Evolutionary conservation across 495 filamentous ascomycete species (phyloP).

Genomic region (Podospora didyma): DNA sequence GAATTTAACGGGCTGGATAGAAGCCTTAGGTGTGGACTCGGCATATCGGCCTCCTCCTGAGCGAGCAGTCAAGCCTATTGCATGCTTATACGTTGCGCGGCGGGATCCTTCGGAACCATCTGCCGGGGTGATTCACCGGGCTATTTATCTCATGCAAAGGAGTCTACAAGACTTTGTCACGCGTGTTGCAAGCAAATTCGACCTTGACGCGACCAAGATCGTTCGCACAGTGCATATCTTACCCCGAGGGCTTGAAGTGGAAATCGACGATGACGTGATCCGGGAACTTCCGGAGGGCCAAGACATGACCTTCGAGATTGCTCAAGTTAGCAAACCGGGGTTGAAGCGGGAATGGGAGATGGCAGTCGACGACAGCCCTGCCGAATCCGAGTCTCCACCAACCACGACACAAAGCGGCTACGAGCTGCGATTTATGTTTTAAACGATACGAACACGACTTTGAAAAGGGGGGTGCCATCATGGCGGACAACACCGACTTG

Average conservation of each 20-base stretch:
- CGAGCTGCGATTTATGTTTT: conserved; percentile 49
- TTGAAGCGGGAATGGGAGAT: conserved; percentile 53
- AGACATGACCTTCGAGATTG: conserved; percentile 66
- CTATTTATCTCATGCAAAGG: conserved; percentile 78
- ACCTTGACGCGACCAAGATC: conserved; percentile 67
- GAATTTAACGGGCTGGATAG: conserved; percentile 73
- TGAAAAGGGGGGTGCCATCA: background rate
- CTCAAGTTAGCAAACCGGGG: conserved; percentile 26
- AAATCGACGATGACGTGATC: conserved; percentile 88
- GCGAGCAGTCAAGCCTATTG: conserved; percentile 64
- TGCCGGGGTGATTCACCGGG: conserved; percentile 68
- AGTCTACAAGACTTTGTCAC: conserved; percentile 66
- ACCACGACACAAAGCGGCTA: conserved; percentile 32
- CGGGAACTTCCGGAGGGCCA: conserved; percentile 85
- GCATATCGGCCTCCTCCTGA: conserved; percentile 79
- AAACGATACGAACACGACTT: conserved; percentile 12
- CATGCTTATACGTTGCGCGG: conserved; percentile 82
- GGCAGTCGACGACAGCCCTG: conserved; percentile 39
- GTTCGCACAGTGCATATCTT: conserved; percentile 67
- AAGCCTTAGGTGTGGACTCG: conserved; percentile 84
- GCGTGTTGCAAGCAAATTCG: conserved; percentile 70
- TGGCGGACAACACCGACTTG: background rate
- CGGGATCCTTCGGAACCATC: conserved; percentile 47
- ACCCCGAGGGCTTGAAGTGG: conserved; percentile 68
- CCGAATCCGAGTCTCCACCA: conserved; percentile 35